These are phyloP conservation scores for Sporothrix variecibatus DNA, from an alignment of 2,329 filamentous ascomycete species.

Conservation along the genomic window DNA sequence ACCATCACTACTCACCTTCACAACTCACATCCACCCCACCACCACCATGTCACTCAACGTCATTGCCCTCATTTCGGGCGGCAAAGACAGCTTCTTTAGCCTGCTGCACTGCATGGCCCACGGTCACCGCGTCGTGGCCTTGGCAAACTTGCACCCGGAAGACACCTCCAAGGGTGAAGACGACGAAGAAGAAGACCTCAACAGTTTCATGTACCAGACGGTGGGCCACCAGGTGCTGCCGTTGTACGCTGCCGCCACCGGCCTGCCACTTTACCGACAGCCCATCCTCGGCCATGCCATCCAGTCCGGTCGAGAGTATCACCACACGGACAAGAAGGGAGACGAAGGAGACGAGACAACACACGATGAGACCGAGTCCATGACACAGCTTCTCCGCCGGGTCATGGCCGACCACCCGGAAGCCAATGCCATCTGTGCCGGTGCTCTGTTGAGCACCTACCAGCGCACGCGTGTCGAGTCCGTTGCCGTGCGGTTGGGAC, in stretches of 20 bases:
- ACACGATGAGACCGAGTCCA: slow-evolving; percentile 82
- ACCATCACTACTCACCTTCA: background rate
- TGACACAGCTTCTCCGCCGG: slow-evolving; percentile 71
- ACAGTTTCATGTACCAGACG: slow-evolving; percentile 99
- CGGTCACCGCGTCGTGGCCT: slow-evolving; percentile 80
- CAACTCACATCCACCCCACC: background rate
- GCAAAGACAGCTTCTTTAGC: slow-evolving; percentile 95
- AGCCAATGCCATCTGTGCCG: slow-evolving; percentile 83
- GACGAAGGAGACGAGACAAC: slow-evolving; percentile 30
- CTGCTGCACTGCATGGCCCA: slow-evolving; percentile 86
- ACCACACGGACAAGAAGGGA: slow-evolving; percentile 18
- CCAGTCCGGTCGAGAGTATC: slow-evolving; percentile 72
- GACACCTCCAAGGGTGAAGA: slow-evolving; percentile 35
- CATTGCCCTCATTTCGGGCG: slow-evolving; percentile 90
- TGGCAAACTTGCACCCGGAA: slow-evolving; percentile 81
- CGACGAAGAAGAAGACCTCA: slow-evolving; percentile 67
- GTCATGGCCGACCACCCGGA: slow-evolving; percentile 71
- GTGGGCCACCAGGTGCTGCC: slow-evolving; percentile 87
- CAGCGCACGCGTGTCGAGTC: slow-evolving; percentile 95
- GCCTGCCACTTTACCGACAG: slow-evolving; percentile 79
- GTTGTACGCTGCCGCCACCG: slow-evolving; percentile 76
- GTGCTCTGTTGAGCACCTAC: slow-evolving; percentile 92
- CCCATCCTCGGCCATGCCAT: slow-evolving; percentile 72
- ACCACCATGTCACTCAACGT: slow-evolving; percentile 59
- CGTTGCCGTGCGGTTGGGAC: slow-evolving; percentile 78